A percentile compares a stretch with the other conserved stretches of the same genome.
Evolutionary conservation across 73 alveolate genomes (phyloP).

Genomic region (Breviolum minutum): DNA sequence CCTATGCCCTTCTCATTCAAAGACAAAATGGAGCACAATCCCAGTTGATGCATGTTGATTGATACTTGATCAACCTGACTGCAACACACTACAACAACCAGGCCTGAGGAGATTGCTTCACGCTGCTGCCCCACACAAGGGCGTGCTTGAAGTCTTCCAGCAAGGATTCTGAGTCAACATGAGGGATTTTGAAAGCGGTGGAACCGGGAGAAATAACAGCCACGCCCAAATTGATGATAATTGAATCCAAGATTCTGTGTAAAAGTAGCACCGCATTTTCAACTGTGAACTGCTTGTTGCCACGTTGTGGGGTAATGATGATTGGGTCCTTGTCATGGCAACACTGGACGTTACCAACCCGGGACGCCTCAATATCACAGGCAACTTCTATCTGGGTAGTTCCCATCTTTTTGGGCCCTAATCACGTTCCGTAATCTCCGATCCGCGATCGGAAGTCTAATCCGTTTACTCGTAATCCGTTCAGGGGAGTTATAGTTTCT

Average conservation of each 20-base stretch:
- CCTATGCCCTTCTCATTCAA: neutral
- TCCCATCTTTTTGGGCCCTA: too few species aligned
- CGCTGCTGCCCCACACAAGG: constrained; percentile 94
- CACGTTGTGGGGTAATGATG: constrained; percentile 91
- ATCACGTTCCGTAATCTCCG: too few species aligned
- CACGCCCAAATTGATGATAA: neutral
- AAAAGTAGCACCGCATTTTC: constrained; percentile 84
- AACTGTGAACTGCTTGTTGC: constrained; percentile 58
- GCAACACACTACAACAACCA: neutral
- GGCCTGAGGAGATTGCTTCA: constrained; percentile 87
- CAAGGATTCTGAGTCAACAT: constrained; percentile 41
- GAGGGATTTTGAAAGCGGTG: neutral
- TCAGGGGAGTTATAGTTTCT: too few species aligned
- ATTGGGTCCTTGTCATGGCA: constrained; percentile 36
- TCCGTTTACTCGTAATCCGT: too few species aligned
- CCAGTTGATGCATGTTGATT: neutral
- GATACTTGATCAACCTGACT: neutral
- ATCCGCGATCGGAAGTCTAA: too few species aligned
- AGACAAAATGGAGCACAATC: neutral
- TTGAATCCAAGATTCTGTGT: constrained; percentile 15
- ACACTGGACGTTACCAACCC: neutral
- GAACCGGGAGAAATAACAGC: too few species aligned
- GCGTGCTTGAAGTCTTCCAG: constrained; percentile 95
- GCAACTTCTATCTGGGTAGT: neutral
- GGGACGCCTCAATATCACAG: neutral